Percentiles rank a stretch among this genome's conserved stretches.
phyloP scores from a whole-genome alignment of 2,329 filamentous ascomycete species.

The Dryadomyces sulphureus region DNA sequence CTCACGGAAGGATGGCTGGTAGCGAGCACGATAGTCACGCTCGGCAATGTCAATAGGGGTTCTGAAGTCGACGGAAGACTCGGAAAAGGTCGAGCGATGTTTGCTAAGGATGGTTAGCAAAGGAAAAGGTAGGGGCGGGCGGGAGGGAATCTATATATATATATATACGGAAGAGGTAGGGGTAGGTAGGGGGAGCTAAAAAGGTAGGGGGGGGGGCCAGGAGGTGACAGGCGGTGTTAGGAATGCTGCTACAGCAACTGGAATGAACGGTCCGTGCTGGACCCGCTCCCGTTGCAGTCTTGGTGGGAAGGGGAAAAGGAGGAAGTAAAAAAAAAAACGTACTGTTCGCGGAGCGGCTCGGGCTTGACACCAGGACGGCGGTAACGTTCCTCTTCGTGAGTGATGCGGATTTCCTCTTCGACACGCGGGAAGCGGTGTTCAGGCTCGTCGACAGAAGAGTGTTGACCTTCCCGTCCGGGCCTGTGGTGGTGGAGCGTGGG shows the following conservation, averaged over 20 bases:
- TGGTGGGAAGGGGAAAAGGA: neutral
- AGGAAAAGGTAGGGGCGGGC: slow-evolving; percentile 3
- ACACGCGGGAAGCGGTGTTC: slow-evolving; percentile 12
- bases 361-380: slow-evolving; percentile 55
- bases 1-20: slow-evolving; percentile 34
- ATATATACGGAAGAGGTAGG: neutral
- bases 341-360: no score
- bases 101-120: slow-evolving; percentile 1
- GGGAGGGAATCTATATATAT: neutral
- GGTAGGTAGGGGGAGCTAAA: neutral
- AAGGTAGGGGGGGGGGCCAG: neutral
- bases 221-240: neutral
- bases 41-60: slow-evolving; percentile 47
- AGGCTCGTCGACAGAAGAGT: slow-evolving; percentile 46
- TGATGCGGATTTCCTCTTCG: slow-evolving; percentile 74
- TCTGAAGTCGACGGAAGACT: slow-evolving; percentile 54
- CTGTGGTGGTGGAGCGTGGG: slow-evolving; percentile 60
- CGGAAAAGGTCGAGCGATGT: slow-evolving; percentile 32
- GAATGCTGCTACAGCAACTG: neutral
- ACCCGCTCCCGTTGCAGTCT: neutral
- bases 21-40: slow-evolving; percentile 49
- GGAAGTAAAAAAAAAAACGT: slow-evolving; percentile 21
- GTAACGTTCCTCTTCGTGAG: slow-evolving; percentile 63
- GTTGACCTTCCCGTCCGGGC: slow-evolving; percentile 97
- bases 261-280: slow-evolving; percentile 4